Base-by-base conservation (phyloP, 129 eudicot species). In the Arctium minus region DNA sequence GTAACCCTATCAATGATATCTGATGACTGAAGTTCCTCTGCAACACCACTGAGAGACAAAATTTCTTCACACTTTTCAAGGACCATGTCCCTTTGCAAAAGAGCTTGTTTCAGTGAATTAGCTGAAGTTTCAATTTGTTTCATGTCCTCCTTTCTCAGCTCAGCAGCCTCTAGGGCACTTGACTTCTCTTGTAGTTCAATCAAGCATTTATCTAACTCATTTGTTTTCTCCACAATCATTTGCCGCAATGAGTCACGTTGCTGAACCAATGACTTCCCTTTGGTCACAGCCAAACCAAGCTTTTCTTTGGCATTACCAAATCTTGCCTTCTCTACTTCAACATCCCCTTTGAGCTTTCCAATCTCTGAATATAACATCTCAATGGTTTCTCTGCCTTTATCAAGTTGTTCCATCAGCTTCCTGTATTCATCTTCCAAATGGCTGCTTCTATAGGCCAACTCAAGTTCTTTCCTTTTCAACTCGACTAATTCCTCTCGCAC, bases 201-300 rank as follows among this genome's bases (percentile, higher is more conserved):
- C 36, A 78, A 80, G 81, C 87, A 89, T 77, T 73, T 89, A 46
- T 88, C 94, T 72, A 94, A 81, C 82, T 94, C 90, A 74, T 87
- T 90, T 9, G 96, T 82, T 83, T 92, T 92, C 15, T 90, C 97
- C 37, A 91, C 87, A 84, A 94, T 71, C 12, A 82, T 73, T 81
- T 90, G 93, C 85, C 92, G 90, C 77, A 94, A 78, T 17, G 94
- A 89, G 79, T 94, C 98, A 62, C 96, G 91, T 67, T 92, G 95
- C 80, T 94, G 98, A 72, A 94, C 97, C 80, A 94, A 87, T 15
- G 89, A 89, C 88, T 92, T 94, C 73, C 97, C 98, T 82, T 88
- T 92, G 12, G 96, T 89, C 78, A 92, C 98, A 72, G 97, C 98
- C 89, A 94, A 38, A 81, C 92, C 86, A 56, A 94, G 97, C 79